phyloP scores from a whole-genome alignment of 2,329 filamentous ascomycete species.

The Clarireedia homoeocarpa region DNA sequence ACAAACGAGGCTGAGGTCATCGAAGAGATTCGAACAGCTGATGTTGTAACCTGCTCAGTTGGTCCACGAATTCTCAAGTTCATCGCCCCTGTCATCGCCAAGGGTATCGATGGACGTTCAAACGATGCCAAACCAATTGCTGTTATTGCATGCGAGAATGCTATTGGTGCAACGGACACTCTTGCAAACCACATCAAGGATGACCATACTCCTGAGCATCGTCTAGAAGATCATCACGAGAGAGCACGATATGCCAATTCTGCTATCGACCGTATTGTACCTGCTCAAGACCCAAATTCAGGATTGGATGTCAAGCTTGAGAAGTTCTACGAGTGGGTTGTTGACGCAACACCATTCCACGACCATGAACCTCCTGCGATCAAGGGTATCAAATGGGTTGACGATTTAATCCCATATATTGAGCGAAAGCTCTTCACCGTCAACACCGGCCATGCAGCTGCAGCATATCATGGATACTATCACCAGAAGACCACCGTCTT shows the following conservation, averaged over 20 bases:
- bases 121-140: conserved; percentile 59
- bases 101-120: conserved; percentile 78
- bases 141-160: conserved; percentile 97
- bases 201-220: conserved; percentile 60
- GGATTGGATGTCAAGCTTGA: conserved; percentile 92
- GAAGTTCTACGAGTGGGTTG: conserved; percentile 99
- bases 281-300: conserved; percentile 71
- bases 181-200: conserved; percentile 75
- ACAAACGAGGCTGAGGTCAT: conserved; percentile 74
- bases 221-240: conserved; percentile 58
- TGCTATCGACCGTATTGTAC: conserved; percentile 96
- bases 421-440: conserved; percentile 99
- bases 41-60: conserved; percentile 92
- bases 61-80: conserved; percentile 95
- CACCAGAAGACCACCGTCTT: conserved; percentile 80
- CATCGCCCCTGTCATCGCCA: conserved; percentile 90
- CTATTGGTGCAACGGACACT: conserved; percentile 87
- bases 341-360: conserved; percentile 79
- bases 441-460: conserved; percentile 95
- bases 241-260: conserved; percentile 93
- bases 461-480: conserved; percentile 90
- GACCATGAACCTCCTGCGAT: conserved; percentile 64
- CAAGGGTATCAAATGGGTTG: conserved; percentile 86
- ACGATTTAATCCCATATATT: conserved; percentile 87
- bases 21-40: conserved; percentile 77